Evolutionary conservation across 2,329 filamentous ascomycete genomes (phyloP), one percentile per base, ranked within the genome.

Genomic region (Nannizziopsis arthrosporioides): DNA sequence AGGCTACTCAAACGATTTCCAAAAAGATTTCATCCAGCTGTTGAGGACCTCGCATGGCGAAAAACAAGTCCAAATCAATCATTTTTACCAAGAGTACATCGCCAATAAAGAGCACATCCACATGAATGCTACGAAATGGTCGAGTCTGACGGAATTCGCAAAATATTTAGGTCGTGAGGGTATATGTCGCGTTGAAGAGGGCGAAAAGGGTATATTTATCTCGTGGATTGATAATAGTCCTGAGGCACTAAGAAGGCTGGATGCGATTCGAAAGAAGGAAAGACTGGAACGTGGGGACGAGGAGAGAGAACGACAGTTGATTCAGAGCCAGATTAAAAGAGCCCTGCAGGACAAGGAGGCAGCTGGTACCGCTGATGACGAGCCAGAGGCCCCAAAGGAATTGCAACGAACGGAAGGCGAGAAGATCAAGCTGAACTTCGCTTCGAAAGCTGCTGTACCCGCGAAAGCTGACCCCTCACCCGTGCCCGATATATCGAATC

Each of bases 1-100:
- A 61, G 77, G 89, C 40, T 98, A 80, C 71, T 85, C 78, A 64
- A 78, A 77, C 52, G 78, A 94, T 56, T 98, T 98, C 64, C 70
- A 84, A 53, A 76, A 76, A 50, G 85, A 93, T 61, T 94, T 94
- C 58, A 54, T 93, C 1, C 73, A 79, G 49, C 72, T 92, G 1
- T 73, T 98, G 5, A 77, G 80, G 49, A 94, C 89, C 0, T 78
- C 82, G 0, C 92, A 98, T 59, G 87, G 88, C 53, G 88, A 94
- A 67, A 98, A 98, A 66, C 77, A 80, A 58, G 81, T 96, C 1
- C 77, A 89, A 31, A 78, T 89, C 44, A 98, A 98, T 61, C 81
- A 85, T 53, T 96, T 96, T 64, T 98, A 98, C 67, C 87, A 96
- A 63, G 82, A 89, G 61, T 92, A 94, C 59, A 95, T 96, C 56